Evolutionary conservation across 1,139 yeast genomes (phyloP), one percentile per base, ranked within the genome.

Genomic region (Geotrichum restrictum): DNA sequence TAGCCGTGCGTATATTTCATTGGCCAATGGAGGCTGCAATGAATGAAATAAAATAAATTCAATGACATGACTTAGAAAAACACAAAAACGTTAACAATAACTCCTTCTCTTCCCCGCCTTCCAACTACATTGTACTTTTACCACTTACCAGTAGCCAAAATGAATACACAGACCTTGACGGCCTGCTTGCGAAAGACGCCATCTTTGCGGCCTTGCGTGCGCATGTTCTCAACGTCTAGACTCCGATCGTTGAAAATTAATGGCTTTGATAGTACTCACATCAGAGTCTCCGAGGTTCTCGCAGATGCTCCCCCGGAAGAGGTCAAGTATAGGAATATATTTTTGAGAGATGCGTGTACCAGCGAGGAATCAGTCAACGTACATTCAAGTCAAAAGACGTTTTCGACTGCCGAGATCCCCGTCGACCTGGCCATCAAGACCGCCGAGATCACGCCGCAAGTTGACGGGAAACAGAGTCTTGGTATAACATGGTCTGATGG

Each of bases 341-440:
- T 85, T 61, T 71, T 86, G 37, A 72, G 94, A 57, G 95, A 86
- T 62, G 74, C 88, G 0, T 82, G 88, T 48, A 66, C 68, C 3
- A 71, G 80, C 2, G 62, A 71, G 0, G 66, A 62, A 13, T 79
- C 86, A 1, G 75, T 83, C 3, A 87, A 85, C 59, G 71, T 74
- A 1, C 66, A 69, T 31, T 77, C 88, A 0, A 75, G 77, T 34
- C 94, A 85, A 63, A 85, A 83, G 64, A 66, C 76, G 31, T 83
- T 85, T 66, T 80, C 87, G 8, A 84, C 93, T 0, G 83, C 81
- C 1, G 71, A 76, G 52, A 67, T 79, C 4, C 61, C 68, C 2
- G 45, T 55, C 1, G 58, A 59, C 13, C 47, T 66, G n/a, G 51
- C 52, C 16, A 62, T 72, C 49, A 52, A 57, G 43, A 57, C 57